phyloP scores from a whole-genome alignment of 2,329 filamentous ascomycete species.

The Colletotrichum abscissum region DNA sequence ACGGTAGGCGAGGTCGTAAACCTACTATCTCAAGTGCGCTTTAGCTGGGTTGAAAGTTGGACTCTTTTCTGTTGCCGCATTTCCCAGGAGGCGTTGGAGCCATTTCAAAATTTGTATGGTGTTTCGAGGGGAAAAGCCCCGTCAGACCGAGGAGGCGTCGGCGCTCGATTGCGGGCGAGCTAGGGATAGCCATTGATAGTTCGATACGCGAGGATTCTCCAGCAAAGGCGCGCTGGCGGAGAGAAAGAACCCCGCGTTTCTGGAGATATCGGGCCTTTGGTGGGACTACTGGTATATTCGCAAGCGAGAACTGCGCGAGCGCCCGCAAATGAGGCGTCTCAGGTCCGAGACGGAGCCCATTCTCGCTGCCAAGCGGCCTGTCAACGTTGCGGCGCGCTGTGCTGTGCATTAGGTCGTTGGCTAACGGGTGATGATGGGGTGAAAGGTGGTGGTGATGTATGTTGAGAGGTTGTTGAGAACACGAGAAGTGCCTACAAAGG shows the following conservation, averaged over 20 bases:
- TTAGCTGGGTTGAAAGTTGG: not conserved
- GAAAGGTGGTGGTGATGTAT: not conserved
- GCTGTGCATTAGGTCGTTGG: not conserved
- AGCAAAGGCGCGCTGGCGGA: not conserved
- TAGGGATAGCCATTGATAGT: not conserved
- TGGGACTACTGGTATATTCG: not conserved
- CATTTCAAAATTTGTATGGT: not conserved
- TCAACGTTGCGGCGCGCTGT: not conserved
- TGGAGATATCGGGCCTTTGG: conserved; percentile 24
- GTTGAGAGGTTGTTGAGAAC: not conserved
- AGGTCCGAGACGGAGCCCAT: not conserved
- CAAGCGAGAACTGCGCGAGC: not conserved
- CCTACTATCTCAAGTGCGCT: not conserved
- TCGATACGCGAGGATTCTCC: not conserved
- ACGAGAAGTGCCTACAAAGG: not conserved
- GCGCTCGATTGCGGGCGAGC: not conserved
- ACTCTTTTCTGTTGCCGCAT: no score
- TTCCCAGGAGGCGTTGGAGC: not conserved
- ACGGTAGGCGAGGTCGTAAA: not conserved
- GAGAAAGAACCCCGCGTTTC: not conserved
- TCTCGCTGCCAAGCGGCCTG: not conserved
- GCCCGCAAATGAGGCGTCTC: not conserved
- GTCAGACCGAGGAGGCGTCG: not conserved
- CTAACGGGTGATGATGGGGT: not conserved
- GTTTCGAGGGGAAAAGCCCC: not conserved